A percentile compares a stretch with the other conserved stretches of the same genome.
Conservation (phyloP, 345 rosid genomes). For the Pugionium cornutum region DNA sequence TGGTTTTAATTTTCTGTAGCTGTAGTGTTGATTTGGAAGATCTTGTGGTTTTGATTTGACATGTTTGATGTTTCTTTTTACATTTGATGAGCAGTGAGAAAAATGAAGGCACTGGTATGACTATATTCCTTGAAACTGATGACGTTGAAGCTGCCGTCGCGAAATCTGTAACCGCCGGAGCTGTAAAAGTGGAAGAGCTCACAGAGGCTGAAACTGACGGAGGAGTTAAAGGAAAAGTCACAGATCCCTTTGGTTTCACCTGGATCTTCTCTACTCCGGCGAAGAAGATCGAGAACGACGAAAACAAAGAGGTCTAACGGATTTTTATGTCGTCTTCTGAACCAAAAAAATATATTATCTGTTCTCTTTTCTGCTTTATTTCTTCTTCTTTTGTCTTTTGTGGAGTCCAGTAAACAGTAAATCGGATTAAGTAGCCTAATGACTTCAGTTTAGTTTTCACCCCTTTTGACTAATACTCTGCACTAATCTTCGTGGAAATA, state of each 20-base stretch:
- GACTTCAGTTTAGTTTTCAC: constrained; percentile 26
- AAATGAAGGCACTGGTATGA: constrained; percentile 12
- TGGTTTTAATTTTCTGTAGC: too few relatives aligned
- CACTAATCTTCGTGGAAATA: not conserved
- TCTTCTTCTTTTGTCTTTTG: constrained; percentile 17
- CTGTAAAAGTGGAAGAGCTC: constrained; percentile 52
- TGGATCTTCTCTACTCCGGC: constrained; percentile 65
- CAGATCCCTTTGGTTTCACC: constrained; percentile 77
- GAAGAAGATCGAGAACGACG: constrained; percentile 32
- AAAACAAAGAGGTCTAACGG: constrained; percentile 44
- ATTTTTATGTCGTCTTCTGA: constrained; percentile 28
- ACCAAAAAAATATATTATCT: constrained; percentile 3
- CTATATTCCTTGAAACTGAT: constrained; percentile 61
- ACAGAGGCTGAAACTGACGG: constrained; percentile 46
- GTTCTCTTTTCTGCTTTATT: not conserved
- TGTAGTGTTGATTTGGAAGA: too few relatives aligned
- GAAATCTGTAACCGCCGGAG: constrained; percentile 74
- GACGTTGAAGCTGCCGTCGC: constrained; percentile 64
- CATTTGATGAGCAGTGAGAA: constrained; percentile 38
- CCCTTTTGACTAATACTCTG: constrained; percentile 11
- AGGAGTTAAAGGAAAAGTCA: constrained; percentile 64
- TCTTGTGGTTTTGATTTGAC: too few relatives aligned
- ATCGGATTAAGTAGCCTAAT: constrained; percentile 25
- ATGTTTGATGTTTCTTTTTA: too few relatives aligned
- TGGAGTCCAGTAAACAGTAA: constrained; percentile 16